phyloP scores from a whole-genome alignment of 2,329 filamentous ascomycete species.

The Talaromyces sp. region DNA sequence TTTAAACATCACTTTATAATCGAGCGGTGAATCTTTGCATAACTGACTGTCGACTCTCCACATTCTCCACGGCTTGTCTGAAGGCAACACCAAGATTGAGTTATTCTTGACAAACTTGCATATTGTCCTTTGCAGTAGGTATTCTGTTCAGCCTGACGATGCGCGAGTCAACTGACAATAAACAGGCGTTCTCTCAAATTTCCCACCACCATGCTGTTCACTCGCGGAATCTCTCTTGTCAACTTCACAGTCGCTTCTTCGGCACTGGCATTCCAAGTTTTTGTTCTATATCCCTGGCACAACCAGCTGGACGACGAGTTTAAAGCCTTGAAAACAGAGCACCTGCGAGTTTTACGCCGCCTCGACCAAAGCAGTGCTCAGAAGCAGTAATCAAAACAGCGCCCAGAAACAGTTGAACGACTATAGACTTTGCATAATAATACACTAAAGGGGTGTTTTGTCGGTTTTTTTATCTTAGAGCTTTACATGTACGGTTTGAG shows the following conservation, averaged over 20 bases:
- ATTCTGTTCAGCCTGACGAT: background rate
- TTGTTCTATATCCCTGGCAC: constrained; percentile 68
- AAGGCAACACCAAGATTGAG: too few species aligned
- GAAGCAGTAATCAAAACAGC: background rate
- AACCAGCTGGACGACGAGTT: constrained; percentile 61
- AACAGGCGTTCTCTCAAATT: background rate
- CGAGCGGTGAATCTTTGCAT: too few species aligned
- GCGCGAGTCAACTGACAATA: background rate
- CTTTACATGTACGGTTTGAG: too few species aligned
- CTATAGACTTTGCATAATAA: too few species aligned
- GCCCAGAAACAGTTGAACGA: too few species aligned
- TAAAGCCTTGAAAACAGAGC: constrained; percentile 55
- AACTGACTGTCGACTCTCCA: too few species aligned
- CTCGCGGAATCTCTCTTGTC: constrained; percentile 54
- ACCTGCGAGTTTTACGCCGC: constrained; percentile 34
- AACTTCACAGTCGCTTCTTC: constrained; percentile 64
- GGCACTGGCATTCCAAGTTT: constrained; percentile 63
- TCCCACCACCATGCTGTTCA: constrained; percentile 37
- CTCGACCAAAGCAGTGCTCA: background rate
- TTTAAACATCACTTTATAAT: too few species aligned
- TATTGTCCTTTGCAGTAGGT: background rate
- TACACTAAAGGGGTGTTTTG: too few species aligned
- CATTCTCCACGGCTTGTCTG: too few species aligned
- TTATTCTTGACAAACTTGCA: too few species aligned
- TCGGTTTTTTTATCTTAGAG: too few species aligned